Percentiles rank a stretch among this genome's conserved stretches.
These are phyloP conservation scores for Ogataea pini DNA, from an alignment of 805 yeast genomes.

Conservation along the genomic window DNA sequence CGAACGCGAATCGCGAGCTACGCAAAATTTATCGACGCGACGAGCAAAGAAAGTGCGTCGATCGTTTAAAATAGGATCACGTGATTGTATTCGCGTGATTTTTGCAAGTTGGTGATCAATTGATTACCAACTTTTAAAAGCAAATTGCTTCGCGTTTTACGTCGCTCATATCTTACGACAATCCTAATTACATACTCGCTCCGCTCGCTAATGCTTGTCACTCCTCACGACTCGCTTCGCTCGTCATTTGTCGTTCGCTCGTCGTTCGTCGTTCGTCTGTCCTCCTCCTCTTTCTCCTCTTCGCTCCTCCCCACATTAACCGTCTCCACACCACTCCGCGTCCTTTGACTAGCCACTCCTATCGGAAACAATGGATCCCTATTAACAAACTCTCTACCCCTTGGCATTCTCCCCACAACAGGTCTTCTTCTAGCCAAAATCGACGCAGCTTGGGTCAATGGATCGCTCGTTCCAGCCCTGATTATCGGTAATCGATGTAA, in stretches of 20 bases:
- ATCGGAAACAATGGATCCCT: conserved; percentile 41
- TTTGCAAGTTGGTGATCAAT: not conserved
- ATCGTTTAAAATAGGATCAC: too few species aligned
- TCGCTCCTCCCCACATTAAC: conserved; percentile 11
- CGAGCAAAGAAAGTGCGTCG: not conserved
- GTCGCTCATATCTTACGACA: too few species aligned
- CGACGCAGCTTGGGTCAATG: conserved; percentile 3
- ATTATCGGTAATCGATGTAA: conserved; percentile 20
- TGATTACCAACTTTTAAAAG: not conserved
- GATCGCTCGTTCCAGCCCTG: conserved; percentile 9
- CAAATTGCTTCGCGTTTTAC: too few species aligned
- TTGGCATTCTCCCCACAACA: not conserved
- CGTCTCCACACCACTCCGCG: conserved; percentile 47
- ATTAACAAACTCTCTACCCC: conserved; percentile 17
- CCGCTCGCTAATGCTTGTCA: too few species aligned
- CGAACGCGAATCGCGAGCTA: too few species aligned
- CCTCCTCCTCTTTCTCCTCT: not conserved
- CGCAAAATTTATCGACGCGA: too few species aligned
- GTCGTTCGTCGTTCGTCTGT: not conserved
- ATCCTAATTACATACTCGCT: too few species aligned
- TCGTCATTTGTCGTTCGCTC: not conserved
- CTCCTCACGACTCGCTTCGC: not conserved
- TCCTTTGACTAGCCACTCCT: conserved; percentile 51
- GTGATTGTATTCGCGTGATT: too few species aligned
- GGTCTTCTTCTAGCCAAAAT: conserved; percentile 12